Evolutionary conservation across 2,329 filamentous ascomycete species (phyloP), one percentile per base, ranked within the genome.

Genomic region (Fonsecaea pugnacius): DNA sequence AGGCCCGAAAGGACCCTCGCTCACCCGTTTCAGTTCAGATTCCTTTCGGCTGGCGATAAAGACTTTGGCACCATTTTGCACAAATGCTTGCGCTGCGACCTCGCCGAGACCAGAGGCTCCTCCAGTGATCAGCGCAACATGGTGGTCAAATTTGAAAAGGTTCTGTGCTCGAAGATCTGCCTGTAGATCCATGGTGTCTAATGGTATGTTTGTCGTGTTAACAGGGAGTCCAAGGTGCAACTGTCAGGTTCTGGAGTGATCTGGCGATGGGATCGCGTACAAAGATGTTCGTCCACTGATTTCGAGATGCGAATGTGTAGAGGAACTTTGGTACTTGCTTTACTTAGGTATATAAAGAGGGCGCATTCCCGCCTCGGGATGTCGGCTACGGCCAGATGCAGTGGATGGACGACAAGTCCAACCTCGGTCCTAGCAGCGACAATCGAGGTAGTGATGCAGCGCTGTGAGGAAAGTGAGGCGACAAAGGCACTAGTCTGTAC

Each of bases 81-180:
- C 78, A 67, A 81, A 84, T 9, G 80, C 82, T 71, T 84, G 81
- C 0, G 82, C 83, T 50, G 83, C 83, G 81, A 84, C 84, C 68
- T 83, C 82, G 5, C 73, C 73, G 12, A 75, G 70, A 4, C 73
- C 73, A 9, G 66, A 67, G 1, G 71, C 73, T 33, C 73, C 73
- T 16, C 73, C 73, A 4, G 73, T 73, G 8, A 75, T 69, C 18
- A 75, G 67, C 14, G 70, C 72, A 16, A 74, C 70, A 65, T 71
- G 72, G 57, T 71, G 69, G 50, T 69, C 67, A 51, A 73, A 70
- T 9, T 67, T 69, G 64, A 74, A 75, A 30, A 75, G 67, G 21
- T 70, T 66, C 5, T 69, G 62, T 16, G 72, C 62, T 16, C 65
- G 66, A 32, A 75, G 69, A 52, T 74, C 70, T 62, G 64, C 55